Conservation (phyloP, 306 rosid genomes). For the Calophaca sinica region DNA sequence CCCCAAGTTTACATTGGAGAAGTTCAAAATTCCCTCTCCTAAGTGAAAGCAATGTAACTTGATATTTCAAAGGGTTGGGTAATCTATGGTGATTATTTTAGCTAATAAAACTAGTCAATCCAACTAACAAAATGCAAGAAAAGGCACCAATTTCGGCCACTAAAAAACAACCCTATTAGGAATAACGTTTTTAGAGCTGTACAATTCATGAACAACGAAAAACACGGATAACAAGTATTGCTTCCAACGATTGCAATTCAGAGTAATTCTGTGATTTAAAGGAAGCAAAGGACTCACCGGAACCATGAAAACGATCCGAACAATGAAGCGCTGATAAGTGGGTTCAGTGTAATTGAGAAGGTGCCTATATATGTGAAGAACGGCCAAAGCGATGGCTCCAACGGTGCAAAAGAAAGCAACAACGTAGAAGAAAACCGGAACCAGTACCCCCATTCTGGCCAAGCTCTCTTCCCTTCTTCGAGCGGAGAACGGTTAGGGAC, state of each 20-base stretch:
- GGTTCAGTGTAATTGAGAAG: slow-evolving; percentile 96
- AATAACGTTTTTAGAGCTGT: background rate
- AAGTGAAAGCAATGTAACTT: slow-evolving; percentile 10
- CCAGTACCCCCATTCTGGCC: slow-evolving; percentile 62
- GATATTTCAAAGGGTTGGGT: slow-evolving; percentile 27
- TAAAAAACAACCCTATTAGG: background rate
- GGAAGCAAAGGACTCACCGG: slow-evolving; percentile 65
- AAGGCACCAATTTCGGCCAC: background rate
- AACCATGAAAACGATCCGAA: slow-evolving; percentile 94
- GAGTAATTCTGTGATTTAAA: background rate
- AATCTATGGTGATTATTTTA: background rate
- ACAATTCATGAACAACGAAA: background rate
- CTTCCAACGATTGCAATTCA: background rate
- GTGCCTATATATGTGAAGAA: slow-evolving; percentile 83
- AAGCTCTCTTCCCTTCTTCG: background rate
- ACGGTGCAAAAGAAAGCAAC: slow-evolving; percentile 84
- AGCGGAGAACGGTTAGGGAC: background rate
- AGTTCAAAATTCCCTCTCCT: slow-evolving; percentile 13
- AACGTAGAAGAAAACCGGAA: slow-evolving; percentile 65
- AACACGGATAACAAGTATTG: background rate
- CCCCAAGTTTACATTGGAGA: background rate
- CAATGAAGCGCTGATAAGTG: slow-evolving; percentile 91
- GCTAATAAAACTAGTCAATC: slow-evolving; percentile 11
- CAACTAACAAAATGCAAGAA: background rate
- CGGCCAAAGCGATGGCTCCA: slow-evolving; percentile 83